phyloP scores from a whole-genome alignment of 768 basidiomycete genomes.

The Chalciporus sphaerocephalus region DNA sequence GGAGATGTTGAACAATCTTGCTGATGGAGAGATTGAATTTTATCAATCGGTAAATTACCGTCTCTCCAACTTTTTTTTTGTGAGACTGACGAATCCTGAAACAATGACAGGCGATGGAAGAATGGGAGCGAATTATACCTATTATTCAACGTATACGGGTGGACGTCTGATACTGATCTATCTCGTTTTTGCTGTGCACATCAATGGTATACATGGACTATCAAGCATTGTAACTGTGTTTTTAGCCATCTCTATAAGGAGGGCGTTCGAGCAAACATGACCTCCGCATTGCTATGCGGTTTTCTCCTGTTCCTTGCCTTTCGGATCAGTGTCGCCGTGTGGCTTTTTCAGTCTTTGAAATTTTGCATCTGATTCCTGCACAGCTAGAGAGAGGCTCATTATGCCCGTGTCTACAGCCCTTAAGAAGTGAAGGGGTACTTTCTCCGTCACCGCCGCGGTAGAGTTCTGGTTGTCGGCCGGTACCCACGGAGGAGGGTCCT shows the following conservation, averaged over 20 bases:
- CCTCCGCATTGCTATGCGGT: slow-evolving; percentile 1
- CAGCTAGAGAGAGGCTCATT: slow-evolving; percentile 69
- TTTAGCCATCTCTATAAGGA: slow-evolving; percentile 1
- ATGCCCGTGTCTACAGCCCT: slow-evolving; percentile 82
- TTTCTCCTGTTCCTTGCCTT: slow-evolving; percentile 11
- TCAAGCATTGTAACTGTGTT: slow-evolving; percentile 6
- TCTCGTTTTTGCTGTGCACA: slow-evolving; percentile 14
- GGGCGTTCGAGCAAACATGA: background rate
- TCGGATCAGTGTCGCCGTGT: slow-evolving; percentile 2
- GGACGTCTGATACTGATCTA: slow-evolving; percentile 57
- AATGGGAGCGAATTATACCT: slow-evolving; percentile 95
- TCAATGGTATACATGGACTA: slow-evolving; percentile 11
- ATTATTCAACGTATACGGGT: slow-evolving; percentile 91
- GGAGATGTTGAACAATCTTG: slow-evolving; percentile 83
- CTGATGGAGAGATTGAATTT: slow-evolving; percentile 94
- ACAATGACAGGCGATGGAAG: slow-evolving; percentile 76
- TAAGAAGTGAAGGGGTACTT: slow-evolving; percentile 69
- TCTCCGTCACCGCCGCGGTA: slow-evolving; percentile 58
- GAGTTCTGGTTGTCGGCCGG: slow-evolving; percentile 69
- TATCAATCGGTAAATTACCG: slow-evolving; percentile 71
- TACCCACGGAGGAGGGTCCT: slow-evolving; percentile 77
- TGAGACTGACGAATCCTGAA: slow-evolving; percentile 4
- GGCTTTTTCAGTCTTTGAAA: slow-evolving; percentile 28
- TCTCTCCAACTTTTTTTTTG: slow-evolving; percentile 3
- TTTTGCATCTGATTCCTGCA: slow-evolving; percentile 79